Evolutionary conservation across 371 early-diverging fungal genomes (phyloP).

Genomic region (Circinella umbellata): DNA sequence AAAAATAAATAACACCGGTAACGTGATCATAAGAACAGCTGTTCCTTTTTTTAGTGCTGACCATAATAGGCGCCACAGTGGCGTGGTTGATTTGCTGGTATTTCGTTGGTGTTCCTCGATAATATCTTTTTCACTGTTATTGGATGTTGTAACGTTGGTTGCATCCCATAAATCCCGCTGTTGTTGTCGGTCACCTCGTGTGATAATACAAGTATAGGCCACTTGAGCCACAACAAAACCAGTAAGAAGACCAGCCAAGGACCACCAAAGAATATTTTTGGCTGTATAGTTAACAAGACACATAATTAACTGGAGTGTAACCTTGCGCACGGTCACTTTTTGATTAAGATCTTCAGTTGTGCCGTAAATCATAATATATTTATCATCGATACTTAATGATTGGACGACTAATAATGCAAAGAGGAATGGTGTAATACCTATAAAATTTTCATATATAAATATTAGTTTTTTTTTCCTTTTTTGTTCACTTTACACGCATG

Average conservation of each 20-base stretch:
- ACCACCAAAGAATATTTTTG: slow-evolving; percentile 71
- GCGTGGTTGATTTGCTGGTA: slow-evolving; percentile 26
- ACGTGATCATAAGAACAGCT: slow-evolving; percentile 31
- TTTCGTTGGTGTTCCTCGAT: background rate
- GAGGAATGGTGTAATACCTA: slow-evolving; percentile 63
- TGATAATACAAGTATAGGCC: background rate
- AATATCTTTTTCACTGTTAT: background rate
- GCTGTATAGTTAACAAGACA: slow-evolving; percentile 56
- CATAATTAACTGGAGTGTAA: slow-evolving; percentile 53
- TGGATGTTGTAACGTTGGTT: background rate
- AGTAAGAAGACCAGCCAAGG: slow-evolving; percentile 53
- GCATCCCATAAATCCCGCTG: slow-evolving; percentile 1
- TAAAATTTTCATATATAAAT: background rate
- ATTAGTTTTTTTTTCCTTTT: slow-evolving; percentile 7
- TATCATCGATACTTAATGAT: slow-evolving; percentile 57
- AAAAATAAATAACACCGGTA: slow-evolving; percentile 40
- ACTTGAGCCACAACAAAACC: slow-evolving; percentile 46
- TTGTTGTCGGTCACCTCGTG: background rate
- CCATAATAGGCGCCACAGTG: slow-evolving; percentile 44
- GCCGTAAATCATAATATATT: slow-evolving; percentile 54
- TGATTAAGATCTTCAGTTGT: slow-evolving; percentile 30
- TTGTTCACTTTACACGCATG: slow-evolving; percentile 15
- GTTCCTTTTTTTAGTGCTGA: slow-evolving; percentile 34
- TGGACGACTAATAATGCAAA: slow-evolving; percentile 62
- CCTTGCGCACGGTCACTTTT: slow-evolving; percentile 52